Percentiles rank a stretch among this genome's conserved stretches.
These are phyloP conservation scores for Globisporangium takayamanum DNA, from an alignment of 352 stramenopile species.

Conservation along the genomic window DNA sequence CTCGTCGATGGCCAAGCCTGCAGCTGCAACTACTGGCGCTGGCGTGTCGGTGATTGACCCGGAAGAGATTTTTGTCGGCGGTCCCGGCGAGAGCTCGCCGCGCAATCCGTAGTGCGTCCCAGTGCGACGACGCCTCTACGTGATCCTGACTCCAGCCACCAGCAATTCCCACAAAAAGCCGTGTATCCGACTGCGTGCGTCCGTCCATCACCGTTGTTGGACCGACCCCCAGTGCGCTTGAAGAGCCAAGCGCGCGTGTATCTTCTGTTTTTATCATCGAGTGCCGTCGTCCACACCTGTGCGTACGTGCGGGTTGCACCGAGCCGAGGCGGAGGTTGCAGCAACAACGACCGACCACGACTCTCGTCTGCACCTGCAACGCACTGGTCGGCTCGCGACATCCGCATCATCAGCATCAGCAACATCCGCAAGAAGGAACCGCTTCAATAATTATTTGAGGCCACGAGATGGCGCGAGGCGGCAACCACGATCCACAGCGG, in stretches of 20 bases:
- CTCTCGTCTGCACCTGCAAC: no score
- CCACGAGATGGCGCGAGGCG: background rate
- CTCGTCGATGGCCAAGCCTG: slow-evolving; percentile 32
- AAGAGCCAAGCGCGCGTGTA: slow-evolving; percentile 7
- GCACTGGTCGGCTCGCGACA: no score
- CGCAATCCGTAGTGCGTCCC: slow-evolving; percentile 24
- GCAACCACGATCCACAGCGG: no score
- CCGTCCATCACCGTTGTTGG: no score
- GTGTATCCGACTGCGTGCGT: background rate
- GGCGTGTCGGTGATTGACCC: slow-evolving; percentile 38
- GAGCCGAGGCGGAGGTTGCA: background rate
- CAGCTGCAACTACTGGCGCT: slow-evolving; percentile 4
- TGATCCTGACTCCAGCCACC: background rate
- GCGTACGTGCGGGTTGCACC: background rate
- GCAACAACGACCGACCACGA: background rate
- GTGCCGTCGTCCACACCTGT: slow-evolving; percentile 7
- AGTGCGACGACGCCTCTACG: background rate
- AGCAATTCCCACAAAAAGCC: background rate
- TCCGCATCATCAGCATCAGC: no score
- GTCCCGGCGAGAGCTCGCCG: slow-evolving; percentile 25
- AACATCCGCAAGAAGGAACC: slow-evolving; percentile 3
- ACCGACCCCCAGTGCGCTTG: slow-evolving; percentile 1
- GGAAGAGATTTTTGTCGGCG: slow-evolving; percentile 53
- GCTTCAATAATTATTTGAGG: slow-evolving; percentile 19
- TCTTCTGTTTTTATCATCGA: slow-evolving; percentile 17